Evolutionary conservation across 2,329 filamentous ascomycete species (phyloP), one percentile per base, ranked within the genome.

Genomic region (Corinectria fuckeliana): DNA sequence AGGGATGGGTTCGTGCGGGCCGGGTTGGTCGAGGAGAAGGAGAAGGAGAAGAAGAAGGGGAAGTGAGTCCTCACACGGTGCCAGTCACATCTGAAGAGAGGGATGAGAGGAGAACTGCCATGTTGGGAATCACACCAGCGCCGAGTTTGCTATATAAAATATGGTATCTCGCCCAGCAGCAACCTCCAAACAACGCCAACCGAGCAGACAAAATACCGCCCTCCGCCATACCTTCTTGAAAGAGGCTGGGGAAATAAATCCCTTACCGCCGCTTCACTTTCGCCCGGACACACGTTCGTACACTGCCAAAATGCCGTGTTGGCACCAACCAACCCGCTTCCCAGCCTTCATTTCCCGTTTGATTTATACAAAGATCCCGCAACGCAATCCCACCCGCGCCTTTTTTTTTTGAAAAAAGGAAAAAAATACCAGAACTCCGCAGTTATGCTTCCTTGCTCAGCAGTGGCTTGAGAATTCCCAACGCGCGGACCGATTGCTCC

Each of bases 1-100:
- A 85, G 93, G 70, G 93, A 97, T 77, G 91, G 90, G 0, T 83
- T 98, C 64, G 85, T 97, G 9, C 86, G 86, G 71, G 92, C 90
- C 1, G 91, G 90, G 0, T 86, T 91, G 67, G 88, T 86, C 9
- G 81, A 80, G 56, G 87, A 88, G 36, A 78, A 69, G 58, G 69
- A 68, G 21, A 85, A 81, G 47, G 66, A 49, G 44, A 20, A 14
- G 69, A 74, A 74, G 42, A 66, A 72, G 60, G 71, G 70, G 30
- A 72, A 65, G 61, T 75, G 69, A 70, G 41, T n/a, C n/a, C n/a
- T n/a, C n/a, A n/a, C n/a, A n/a, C n/a, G n/a, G n/a, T n/a, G n/a
- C n/a, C n/a, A n/a, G n/a, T n/a, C 56, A 44, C 5, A 39, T 25
- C 32, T 34, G 13, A 42, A 50, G n/a, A 38, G 23, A 45, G 42